Base-by-base conservation (phyloP, 371 early-diverging fungal species). In the Chytridiales sp. region DNA sequence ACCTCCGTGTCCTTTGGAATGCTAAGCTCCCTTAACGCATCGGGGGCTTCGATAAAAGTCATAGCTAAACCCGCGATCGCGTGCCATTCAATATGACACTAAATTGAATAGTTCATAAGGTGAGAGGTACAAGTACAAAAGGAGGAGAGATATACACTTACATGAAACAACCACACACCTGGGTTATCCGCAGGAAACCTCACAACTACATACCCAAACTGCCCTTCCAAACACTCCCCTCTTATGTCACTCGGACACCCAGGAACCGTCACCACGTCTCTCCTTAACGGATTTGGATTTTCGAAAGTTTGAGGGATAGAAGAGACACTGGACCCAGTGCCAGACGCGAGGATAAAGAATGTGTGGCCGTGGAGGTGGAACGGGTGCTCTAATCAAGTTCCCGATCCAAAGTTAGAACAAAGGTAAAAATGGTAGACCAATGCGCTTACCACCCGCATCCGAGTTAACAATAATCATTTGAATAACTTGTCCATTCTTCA, bases 41-140 rank as follows among this genome's bases (percentile, higher is more conserved):
- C 50, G 9, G 39, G 19, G n/a, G 52, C 22, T 32, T 53, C 65
- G 24, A 87, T 78, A 56, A 89, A 68, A 19, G 78, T 59, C 51
- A 73, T 68, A 13, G 68, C 61, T 4, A 73, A 58, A 36, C 71
- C 63, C 31, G 62, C 60, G 47, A 40, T 53, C 41, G 64, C 52
- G 71, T 90, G 90, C 83, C 83, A 86, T 60, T 77, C 80, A 30
- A 87, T 83, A 47, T 89, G 89, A 67, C 88, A 89, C 67, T 89
- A 86, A 62, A n/a, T 26, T 49, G 50, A 41, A 11, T 21, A 21
- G 21, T 46, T 46, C 46, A 46, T 11, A 8, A n/a, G 46, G 46
- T 11, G 9, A 46, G 22, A 46, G 9, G 21, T 21, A 8, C 21
- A 9, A 46, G 24, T 22, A 24, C 9, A 24, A 22, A 15, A 46